Conservation (phyloP, 2,329 filamentous ascomycete genomes). For the Venturia asperata region DNA sequence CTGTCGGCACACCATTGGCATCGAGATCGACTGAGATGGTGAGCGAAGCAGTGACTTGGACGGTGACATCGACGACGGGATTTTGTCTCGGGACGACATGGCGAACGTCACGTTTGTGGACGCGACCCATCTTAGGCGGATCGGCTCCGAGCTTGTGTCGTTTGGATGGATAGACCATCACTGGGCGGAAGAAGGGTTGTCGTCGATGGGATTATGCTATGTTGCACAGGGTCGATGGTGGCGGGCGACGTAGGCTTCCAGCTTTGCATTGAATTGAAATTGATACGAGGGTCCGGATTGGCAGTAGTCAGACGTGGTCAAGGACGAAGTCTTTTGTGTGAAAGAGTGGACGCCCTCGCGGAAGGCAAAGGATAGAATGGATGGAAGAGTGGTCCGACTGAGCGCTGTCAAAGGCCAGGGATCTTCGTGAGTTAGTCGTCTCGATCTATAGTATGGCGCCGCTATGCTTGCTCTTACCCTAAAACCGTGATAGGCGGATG, state of each 20-base stretch:
- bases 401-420: constrained; percentile 12
- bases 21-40: constrained; percentile 12
- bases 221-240: neutral
- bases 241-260: neutral
- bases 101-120: constrained; percentile 5
- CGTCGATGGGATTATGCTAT: neutral
- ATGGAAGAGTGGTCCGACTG: neutral
- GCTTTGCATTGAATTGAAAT: constrained; percentile 4
- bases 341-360: constrained; percentile 11
- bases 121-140: constrained; percentile 2
- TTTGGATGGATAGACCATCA: constrained; percentile 12
- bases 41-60: neutral
- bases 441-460: neutral
- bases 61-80: constrained; percentile 2
- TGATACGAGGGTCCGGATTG: neutral
- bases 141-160: constrained; percentile 10
- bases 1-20: constrained; percentile 11
- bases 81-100: neutral
- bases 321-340: neutral
- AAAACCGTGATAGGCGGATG: constrained; percentile 2
- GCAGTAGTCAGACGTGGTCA: neutral
- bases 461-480: constrained; percentile 10
- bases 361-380: constrained; percentile 13
- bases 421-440: constrained; percentile 12
- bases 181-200: neutral